Conservation (phyloP, 257 asterid species). For the Ajuga chamaepitys region DNA sequence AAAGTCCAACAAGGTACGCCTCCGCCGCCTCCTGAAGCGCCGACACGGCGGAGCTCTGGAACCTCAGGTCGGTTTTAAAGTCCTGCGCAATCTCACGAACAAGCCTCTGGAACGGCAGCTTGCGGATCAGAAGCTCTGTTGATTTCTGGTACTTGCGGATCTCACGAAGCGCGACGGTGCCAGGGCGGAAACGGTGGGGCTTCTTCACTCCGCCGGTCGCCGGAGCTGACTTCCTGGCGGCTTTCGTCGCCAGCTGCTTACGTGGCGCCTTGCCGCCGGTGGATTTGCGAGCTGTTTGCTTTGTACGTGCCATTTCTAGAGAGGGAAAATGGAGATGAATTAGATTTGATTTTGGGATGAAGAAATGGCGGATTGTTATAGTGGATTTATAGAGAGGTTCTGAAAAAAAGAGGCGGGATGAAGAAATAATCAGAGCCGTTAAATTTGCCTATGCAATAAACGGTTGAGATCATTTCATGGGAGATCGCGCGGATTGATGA, state of each 20-base stretch:
- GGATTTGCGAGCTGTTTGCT: constrained; percentile 37
- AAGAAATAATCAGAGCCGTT: constrained; percentile 5
- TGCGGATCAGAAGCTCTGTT: too few relatives aligned
- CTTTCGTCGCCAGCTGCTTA: constrained; percentile 40
- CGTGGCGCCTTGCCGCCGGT: constrained; percentile 44
- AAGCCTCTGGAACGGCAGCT: too few relatives aligned
- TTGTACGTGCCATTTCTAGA: constrained; percentile 35
- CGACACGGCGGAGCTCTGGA: too few relatives aligned
- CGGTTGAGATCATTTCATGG: background rate
- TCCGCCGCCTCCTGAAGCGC: too few relatives aligned
- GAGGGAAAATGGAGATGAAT: background rate
- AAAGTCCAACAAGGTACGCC: too few relatives aligned
- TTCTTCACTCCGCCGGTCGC: constrained; percentile 34
- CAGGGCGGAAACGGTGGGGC: too few relatives aligned
- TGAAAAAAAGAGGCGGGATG: constrained; percentile 26
- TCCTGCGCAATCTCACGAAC: too few relatives aligned
- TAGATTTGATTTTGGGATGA: too few relatives aligned
- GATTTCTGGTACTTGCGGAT: too few relatives aligned
- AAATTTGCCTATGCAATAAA: background rate
- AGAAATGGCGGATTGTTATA: background rate
- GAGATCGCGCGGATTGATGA: constrained; percentile 13
- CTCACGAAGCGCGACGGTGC: too few relatives aligned
- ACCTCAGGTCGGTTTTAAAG: too few relatives aligned
- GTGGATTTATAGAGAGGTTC: constrained; percentile 5
- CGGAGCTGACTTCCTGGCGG: constrained; percentile 41